A percentile compares a stretch with the other conserved stretches of the same genome.
Conservation (phyloP, 371 early-diverging fungal genomes). For the Mucor irregularis region DNA sequence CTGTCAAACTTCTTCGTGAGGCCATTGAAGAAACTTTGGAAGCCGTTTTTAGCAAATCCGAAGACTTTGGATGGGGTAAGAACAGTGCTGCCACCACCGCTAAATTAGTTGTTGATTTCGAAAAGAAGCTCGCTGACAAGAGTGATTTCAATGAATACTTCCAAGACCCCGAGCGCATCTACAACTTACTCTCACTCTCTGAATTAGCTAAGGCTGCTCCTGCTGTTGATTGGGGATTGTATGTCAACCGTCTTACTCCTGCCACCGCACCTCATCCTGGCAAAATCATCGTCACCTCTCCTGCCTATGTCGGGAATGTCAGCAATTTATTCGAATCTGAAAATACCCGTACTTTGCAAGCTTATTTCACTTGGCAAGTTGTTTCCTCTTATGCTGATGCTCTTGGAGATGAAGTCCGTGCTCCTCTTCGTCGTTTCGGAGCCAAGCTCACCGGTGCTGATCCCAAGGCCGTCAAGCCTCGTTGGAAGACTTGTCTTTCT, state of each 20-base stretch:
- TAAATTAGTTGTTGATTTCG: conserved; percentile 46
- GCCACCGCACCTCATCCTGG: conserved; percentile 24
- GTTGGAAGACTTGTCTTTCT: conserved; percentile 54
- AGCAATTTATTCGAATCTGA: conserved; percentile 22
- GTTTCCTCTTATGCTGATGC: conserved; percentile 29
- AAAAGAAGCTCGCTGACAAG: conserved; percentile 39
- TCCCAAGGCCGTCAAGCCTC: conserved; percentile 41
- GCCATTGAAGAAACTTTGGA: conserved; percentile 30
- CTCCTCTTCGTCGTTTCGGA: conserved; percentile 31
- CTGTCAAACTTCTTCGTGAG: conserved; percentile 30
- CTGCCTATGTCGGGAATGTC: conserved; percentile 38
- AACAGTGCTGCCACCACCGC: conserved; percentile 20
- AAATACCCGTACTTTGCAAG: conserved; percentile 33
- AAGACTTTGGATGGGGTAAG: background rate
- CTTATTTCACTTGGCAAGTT: conserved; percentile 47
- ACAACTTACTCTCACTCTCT: conserved; percentile 49
- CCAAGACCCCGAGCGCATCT: conserved; percentile 42
- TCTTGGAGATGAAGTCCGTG: conserved; percentile 32
- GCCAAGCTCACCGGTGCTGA: conserved; percentile 41
- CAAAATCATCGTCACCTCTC: conserved; percentile 43
- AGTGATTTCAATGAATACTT: conserved; percentile 34
- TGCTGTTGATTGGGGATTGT: conserved; percentile 42
- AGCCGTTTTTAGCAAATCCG: conserved; percentile 8
- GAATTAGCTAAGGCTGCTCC: conserved; percentile 40
- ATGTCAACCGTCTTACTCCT: conserved; percentile 35